phyloP scores from a whole-genome alignment of 805 yeast genomes.

The Cyberlindnera mississippiensis region DNA sequence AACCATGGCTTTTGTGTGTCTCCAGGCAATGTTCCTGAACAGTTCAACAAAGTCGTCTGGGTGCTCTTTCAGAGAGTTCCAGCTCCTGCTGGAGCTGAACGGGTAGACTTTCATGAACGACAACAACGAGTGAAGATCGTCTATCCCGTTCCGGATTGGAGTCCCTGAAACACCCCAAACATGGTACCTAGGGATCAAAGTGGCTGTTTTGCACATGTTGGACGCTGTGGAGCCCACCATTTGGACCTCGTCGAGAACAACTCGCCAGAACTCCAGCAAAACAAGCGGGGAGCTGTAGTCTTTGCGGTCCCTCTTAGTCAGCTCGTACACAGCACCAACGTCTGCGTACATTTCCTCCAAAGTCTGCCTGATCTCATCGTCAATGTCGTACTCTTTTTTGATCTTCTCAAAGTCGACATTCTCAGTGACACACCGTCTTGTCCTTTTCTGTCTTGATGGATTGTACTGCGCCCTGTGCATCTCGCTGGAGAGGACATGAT shows the following conservation, averaged over 20 bases:
- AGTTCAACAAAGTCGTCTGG: slow-evolving; percentile 42
- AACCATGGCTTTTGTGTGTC: slow-evolving; percentile 87
- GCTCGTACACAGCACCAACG: slow-evolving; percentile 7
- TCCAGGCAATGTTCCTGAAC: slow-evolving; percentile 52
- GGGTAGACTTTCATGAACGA: slow-evolving; percentile 68
- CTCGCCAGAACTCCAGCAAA: slow-evolving; percentile 81
- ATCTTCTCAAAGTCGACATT: neutral
- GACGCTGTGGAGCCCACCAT: slow-evolving; percentile 75
- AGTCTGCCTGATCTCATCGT: slow-evolving; percentile 6
- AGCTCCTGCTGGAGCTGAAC: slow-evolving; percentile 35
- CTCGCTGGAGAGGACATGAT: slow-evolving; percentile 66
- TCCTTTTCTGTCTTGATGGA: slow-evolving; percentile 37
- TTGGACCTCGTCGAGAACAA: slow-evolving; percentile 91
- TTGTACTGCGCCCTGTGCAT: slow-evolving; percentile 74
- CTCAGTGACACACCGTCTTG: slow-evolving; percentile 11
- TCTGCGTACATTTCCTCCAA: slow-evolving; percentile 14
- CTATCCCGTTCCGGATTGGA: slow-evolving; percentile 63
- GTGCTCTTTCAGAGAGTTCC: slow-evolving; percentile 15
- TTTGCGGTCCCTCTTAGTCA: slow-evolving; percentile 5
- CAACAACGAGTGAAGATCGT: slow-evolving; percentile 68
- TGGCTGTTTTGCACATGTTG: slow-evolving; percentile 75
- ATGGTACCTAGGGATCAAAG: slow-evolving; percentile 77
- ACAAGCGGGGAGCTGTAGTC: slow-evolving; percentile 82
- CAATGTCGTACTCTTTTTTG: neutral
- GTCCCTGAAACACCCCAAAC: slow-evolving; percentile 99